These are phyloP conservation scores for Coffea eugenioides DNA, from an alignment of 257 asterid genomes.

Conservation along the genomic window DNA sequence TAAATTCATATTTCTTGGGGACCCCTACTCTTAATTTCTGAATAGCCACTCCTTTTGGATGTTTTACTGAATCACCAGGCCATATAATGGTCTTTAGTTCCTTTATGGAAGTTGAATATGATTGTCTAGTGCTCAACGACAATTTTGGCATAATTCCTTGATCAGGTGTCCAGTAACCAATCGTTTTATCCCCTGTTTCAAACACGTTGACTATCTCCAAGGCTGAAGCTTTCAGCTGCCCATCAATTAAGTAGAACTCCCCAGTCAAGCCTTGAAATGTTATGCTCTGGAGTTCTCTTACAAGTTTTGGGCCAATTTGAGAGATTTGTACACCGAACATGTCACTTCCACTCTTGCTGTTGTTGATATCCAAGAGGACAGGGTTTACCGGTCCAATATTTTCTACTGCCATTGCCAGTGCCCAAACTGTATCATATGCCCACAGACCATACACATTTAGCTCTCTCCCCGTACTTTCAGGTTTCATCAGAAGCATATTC, in stretches of 20 bases:
- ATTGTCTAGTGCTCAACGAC: constrained; percentile 1
- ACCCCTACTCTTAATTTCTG: constrained; percentile 47
- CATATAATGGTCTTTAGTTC: constrained; percentile 44
- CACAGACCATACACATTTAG: constrained; percentile 52
- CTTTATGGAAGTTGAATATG: constrained; percentile 28
- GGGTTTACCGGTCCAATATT: constrained; percentile 24
- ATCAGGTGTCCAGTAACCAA: constrained; percentile 59
- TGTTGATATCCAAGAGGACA: not conserved
- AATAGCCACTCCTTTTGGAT: constrained; percentile 53
- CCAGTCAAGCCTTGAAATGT: constrained; percentile 52
- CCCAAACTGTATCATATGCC: constrained; percentile 58
- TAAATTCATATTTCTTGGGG: constrained; percentile 47
- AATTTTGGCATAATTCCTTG: constrained; percentile 37
- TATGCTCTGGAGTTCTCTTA: constrained; percentile 25
- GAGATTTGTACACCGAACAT: constrained; percentile 30
- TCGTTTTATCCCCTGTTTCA: constrained; percentile 44
- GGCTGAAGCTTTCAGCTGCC: constrained; percentile 33
- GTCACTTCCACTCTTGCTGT: constrained; percentile 15
- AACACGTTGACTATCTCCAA: constrained; percentile 55
- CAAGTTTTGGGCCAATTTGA: constrained; percentile 42
- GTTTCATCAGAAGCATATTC: constrained; percentile 22
- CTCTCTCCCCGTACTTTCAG: constrained; percentile 22
- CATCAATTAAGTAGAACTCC: constrained; percentile 34
- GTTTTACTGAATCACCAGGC: constrained; percentile 59
- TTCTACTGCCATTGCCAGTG: constrained; percentile 57